Conservation (phyloP, 2,329 filamentous ascomycete genomes). For the Venturia effusa region DNA sequence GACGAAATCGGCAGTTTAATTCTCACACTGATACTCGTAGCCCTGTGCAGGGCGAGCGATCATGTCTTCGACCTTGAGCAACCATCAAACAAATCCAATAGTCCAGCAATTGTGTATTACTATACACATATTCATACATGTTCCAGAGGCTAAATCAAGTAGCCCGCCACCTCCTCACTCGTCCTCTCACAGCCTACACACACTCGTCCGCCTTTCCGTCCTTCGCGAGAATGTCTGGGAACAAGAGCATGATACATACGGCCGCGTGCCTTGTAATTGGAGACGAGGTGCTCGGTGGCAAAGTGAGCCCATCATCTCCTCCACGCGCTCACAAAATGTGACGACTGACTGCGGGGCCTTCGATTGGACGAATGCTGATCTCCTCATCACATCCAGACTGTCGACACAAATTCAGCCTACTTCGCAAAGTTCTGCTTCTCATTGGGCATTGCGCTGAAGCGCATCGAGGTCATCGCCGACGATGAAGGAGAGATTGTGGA, state of each 20-base stretch:
- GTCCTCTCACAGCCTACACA: slow-evolving; percentile 47
- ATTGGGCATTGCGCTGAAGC: slow-evolving; percentile 59
- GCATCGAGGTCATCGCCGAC: slow-evolving; percentile 87
- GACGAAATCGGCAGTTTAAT: too few species aligned
- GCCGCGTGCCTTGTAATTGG: slow-evolving; percentile 91
- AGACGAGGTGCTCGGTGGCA: slow-evolving; percentile 92
- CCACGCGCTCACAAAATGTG: slow-evolving; percentile 11
- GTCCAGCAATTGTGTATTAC: neutral
- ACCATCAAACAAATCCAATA: neutral
- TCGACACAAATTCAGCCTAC: slow-evolving; percentile 56
- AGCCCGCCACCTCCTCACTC: slow-evolving; percentile 54
- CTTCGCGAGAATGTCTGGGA: slow-evolving; percentile 36
- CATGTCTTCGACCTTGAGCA: neutral
- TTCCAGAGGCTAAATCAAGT: slow-evolving; percentile 66
- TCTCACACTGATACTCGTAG: too few species aligned
- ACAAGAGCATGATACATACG: slow-evolving; percentile 66
- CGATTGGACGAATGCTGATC: neutral
- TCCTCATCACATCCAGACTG: slow-evolving; percentile 34
- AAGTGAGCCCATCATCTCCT: slow-evolving; percentile 44
- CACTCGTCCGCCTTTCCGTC: slow-evolving; percentile 30
- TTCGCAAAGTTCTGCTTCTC: slow-evolving; percentile 57
- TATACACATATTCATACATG: slow-evolving; percentile 41
- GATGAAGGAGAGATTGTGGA: slow-evolving; percentile 86
- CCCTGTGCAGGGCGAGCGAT: too few species aligned
- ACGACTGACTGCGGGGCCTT: slow-evolving; percentile 14